Base-by-base conservation (phyloP, 2,329 filamentous ascomycete species). In the Botryotinia convoluta region DNA sequence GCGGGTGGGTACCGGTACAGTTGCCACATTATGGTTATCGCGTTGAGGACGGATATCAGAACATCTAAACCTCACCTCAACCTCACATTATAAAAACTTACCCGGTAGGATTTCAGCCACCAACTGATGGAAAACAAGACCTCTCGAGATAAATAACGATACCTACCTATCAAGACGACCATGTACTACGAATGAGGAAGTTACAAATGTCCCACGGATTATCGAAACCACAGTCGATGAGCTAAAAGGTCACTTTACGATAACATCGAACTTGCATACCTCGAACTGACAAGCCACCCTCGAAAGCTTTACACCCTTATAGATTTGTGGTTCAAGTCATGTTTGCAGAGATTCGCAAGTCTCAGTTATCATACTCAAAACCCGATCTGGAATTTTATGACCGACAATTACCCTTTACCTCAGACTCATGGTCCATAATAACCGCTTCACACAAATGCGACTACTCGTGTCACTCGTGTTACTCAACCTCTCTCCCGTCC, bases 271-370 rank as follows among this genome's bases (percentile, higher is more conserved):
- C 51, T 18, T 57, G 51, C 51, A 57, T 4, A 51, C 32, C 20
- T 22, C 20, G 12, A 48, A 65, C 42, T 16, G 45, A 37, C 12
- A 35, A 35, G 62, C 42, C 10, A 32, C 29, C 18, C 62, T 48
- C 42, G 62, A 35, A 48, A 44, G 29, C 45, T 26, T 35, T 37
- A 20, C 81, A 83, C 51, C 14, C 6, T 4, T 18, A 57, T 54
- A 12, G 26, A 54, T 54, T n/a, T n/a, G 48, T n/a, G 48, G 12
- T 54, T 54, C 48, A n/a, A 16, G 2, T 51, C 48, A 51, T n/a
- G 26, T 51, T 14, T 51, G 48, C 48, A 51, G 48, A 51, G 26
- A 51, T n/a, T 51, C 12, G 26, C 26, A 51, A 51, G 48, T 51
- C 48, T n/a, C 12, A n/a, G 26, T 51, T n/a, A 51, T n/a, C 48